Conservation (phyloP, 2,329 filamentous ascomycete species). For the Exserohilum rostratum region DNA sequence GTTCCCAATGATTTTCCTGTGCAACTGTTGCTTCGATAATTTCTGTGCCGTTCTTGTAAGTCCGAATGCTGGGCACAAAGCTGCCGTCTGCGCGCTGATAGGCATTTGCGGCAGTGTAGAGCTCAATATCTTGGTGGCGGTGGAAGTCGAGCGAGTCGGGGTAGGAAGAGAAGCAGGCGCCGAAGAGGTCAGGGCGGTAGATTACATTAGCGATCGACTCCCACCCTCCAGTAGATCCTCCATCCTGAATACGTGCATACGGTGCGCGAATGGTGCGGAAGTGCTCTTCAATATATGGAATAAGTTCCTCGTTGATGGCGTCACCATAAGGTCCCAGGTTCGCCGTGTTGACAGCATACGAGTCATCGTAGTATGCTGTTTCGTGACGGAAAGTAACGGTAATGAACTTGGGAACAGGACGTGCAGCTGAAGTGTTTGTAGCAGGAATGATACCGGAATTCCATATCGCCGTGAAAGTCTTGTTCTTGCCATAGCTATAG, state of each 20-base stretch:
- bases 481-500: constrained; percentile 25
- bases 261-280: constrained; percentile 48
- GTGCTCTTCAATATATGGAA: constrained; percentile 41
- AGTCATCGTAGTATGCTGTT: constrained; percentile 48
- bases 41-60: constrained; percentile 32
- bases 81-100: constrained; percentile 37
- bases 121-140: constrained; percentile 45
- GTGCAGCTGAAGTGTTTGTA: constrained; percentile 29
- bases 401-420: constrained; percentile 45
- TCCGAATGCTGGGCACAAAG: constrained; percentile 40
- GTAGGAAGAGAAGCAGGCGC: constrained; percentile 47
- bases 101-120: constrained; percentile 43
- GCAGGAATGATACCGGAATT: constrained; percentile 39
- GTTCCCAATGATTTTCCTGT: constrained; percentile 49
- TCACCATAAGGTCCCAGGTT: constrained; percentile 50
- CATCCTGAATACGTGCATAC: constrained; percentile 48
- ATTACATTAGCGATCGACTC: constrained; percentile 45
- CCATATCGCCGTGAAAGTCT: constrained; percentile 36
- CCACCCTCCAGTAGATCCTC: constrained; percentile 49
- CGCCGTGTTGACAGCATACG: constrained; percentile 49
- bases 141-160: constrained; percentile 49
- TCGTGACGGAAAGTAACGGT: constrained; percentile 49
- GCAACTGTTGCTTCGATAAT: constrained; percentile 32
- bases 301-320: constrained; percentile 50
- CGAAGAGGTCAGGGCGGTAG: constrained; percentile 48